Evolutionary conservation across 140 eudicot genomes (phyloP), one percentile per base, ranked within the genome.

Genomic region (Anethum foeniculum): DNA sequence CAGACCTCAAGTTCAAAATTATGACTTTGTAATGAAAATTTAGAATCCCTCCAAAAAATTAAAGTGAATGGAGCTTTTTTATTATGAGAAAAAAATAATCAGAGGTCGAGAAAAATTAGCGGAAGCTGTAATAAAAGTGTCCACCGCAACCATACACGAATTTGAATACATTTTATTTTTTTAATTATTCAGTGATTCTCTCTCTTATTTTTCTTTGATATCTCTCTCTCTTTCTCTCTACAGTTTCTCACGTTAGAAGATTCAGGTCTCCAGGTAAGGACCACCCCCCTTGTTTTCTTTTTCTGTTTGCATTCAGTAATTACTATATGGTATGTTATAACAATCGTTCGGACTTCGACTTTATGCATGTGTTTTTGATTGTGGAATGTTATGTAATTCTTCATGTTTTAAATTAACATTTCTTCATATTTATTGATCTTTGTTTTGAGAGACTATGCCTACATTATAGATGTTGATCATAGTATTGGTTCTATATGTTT

Each of bases 171-270:
- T 85, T 82, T 87, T 85, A 68, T 81, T 79, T 76, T 77, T 71
- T 73, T 81, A 39, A 83, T 78, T 68, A 28, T 81, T 72, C 78
- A 76, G 3, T 43, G 51, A 64, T 80, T 39, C 43, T 81, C 32
- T 67, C 88, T 76, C 77, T 51, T 58, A 81, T 51, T 36, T 34
- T 36, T 71, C 43, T 34, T 14, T 71, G 75, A 79, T 68, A 78
- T 80, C 85, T 79, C 72, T n/a, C 32, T 27, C 71, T 36, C 12
- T 80, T 84, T 79, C 72, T n/a, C 32, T 27, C 71, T 36, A 18
- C 81, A 44, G 82, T 87, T 65, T 87, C 89, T 88, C 91, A 74
- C 83, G 79, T 87, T 84, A 83, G 30, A 49, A 60, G 32, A 58
- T 77, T 79, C 81, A 77, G 83, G 76, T 71, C 43, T 85, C 67